Evolutionary conservation across 108 stramenopile genomes (phyloP).

Genomic region (Fragilaria crotonensis): DNA sequence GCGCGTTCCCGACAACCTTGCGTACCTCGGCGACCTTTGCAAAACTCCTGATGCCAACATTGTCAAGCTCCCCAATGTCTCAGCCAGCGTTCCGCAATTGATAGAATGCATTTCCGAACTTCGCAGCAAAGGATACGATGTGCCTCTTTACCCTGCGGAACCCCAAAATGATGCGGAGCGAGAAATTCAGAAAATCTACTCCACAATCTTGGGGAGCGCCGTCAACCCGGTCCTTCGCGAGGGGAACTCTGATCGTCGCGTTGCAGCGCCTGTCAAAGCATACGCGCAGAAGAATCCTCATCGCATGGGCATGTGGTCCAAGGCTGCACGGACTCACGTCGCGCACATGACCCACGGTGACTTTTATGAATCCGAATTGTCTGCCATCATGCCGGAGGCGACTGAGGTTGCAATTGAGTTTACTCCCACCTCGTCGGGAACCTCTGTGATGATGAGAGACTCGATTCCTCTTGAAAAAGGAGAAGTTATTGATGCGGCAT

Average conservation of each 20-base stretch:
- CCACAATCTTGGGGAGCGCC: conserved; percentile 76
- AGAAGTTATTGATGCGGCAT: conserved; percentile 84
- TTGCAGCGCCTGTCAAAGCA: conserved; percentile 86
- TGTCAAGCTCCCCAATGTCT: conserved; percentile 79
- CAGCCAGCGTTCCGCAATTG: conserved; percentile 85
- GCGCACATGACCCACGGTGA: conserved; percentile 88
- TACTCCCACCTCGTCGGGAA: conserved; percentile 46
- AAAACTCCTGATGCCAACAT: conserved; percentile 73
- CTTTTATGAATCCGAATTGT: conserved; percentile 82
- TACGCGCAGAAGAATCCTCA: conserved; percentile 94
- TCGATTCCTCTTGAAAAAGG: conserved; percentile 50
- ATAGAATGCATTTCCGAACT: conserved; percentile 84
- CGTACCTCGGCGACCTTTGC: conserved; percentile 74
- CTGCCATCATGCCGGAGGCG: conserved; percentile 42
- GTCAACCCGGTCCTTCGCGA: conserved; percentile 93
- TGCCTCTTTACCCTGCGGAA: conserved; percentile 83
- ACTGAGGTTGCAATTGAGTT: conserved; percentile 69
- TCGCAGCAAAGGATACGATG: conserved; percentile 86
- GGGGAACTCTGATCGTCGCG: conserved; percentile 89
- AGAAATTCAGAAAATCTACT: conserved; percentile 62
- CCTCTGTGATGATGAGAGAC: conserved; percentile 64
- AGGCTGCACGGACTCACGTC: conserved; percentile 79
- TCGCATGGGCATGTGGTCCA: conserved; percentile 87
- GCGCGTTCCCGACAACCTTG: conserved; percentile 82
- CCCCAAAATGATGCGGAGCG: conserved; percentile 60